Evolutionary conservation across 768 basidiomycete genomes (phyloP), one percentile per base, ranked within the genome.

Genomic region (Russula sp.): DNA sequence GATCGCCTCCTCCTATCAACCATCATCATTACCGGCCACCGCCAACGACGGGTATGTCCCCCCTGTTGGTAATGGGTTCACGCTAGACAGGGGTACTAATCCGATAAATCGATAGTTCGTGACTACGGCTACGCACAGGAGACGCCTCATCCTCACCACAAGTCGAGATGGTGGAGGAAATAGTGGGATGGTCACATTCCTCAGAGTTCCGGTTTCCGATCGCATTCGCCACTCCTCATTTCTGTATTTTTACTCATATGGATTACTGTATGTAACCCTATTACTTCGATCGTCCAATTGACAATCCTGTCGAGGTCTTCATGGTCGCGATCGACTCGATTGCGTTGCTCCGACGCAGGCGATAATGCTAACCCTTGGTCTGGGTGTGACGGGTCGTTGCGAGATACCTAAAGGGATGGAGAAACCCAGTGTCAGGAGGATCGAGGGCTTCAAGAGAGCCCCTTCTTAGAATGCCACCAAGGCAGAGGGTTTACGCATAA

Each of bases 401-500:
- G 28, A 58, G 54, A 32, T 48, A 18, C 36, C 59, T 20, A 28
- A 60, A 40, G 36, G 18, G 7, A 13, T 22, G 22, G 22, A 61
- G 46, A 34, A 13, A 26, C 11, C 13, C 26, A 16, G 22, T 36
- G 57, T 61, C 51, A 24, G 30, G 62, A 40, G 42, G 34, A 13
- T 26, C 56, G 6, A 58, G 40, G 38, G 57, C 18, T 11, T 13
- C 42, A 57, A 36, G 26, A 36, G 26, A 51, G 24, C 28, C 28
- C 6, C 55, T 32, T 34, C 54, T 44, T 52, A 28, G 38, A 51
- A 26, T 40, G 49, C 60, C 64, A 58, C 49, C 55, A 36, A 52
- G 64, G 64, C 54, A 65, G 24, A 65, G 64, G 64, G 64, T 57
- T 65, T 60, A 34, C 60, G 48, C 38, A 57, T 46, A 56, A 4